These are phyloP conservation scores for Penicilliopsis zonata DNA, from an alignment of 495 filamentous ascomycete genomes.

Conservation along the genomic window DNA sequence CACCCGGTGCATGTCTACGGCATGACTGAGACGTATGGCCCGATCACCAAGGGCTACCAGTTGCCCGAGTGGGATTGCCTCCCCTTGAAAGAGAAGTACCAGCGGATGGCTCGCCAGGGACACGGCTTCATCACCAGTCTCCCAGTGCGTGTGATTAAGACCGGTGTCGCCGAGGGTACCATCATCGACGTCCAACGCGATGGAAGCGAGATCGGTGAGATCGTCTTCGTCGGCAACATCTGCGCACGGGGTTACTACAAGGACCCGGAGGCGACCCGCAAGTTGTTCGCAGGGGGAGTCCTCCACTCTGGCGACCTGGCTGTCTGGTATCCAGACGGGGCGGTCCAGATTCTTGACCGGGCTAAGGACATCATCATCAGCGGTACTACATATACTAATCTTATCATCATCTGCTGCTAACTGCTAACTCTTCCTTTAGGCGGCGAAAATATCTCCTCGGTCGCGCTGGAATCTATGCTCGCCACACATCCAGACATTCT, in stretches of 20 bases:
- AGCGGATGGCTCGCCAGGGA: conserved; percentile 82
- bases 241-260: conserved; percentile 88
- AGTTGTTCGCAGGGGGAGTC: conserved; percentile 79
- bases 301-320: conserved; percentile 86
- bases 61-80: conserved; percentile 72
- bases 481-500: conserved; percentile 78
- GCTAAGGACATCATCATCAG: conserved; percentile 98
- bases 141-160: conserved; percentile 72
- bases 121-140: conserved; percentile 84
- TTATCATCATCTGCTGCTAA: conserved; percentile 2
- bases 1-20: conserved; percentile 92
- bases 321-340: conserved; percentile 81
- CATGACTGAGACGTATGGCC: conserved; percentile 90
- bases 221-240: conserved; percentile 84
- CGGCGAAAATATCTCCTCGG: conserved; percentile 92
- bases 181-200: conserved; percentile 67
- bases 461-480: conserved; percentile 88
- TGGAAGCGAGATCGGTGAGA: conserved; percentile 87
- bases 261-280: conserved; percentile 73
- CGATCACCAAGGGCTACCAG: conserved; percentile 86
- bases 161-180: conserved; percentile 51
- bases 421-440: conserved; percentile 35
- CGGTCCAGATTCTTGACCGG: conserved; percentile 83
- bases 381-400: conserved; percentile 33
- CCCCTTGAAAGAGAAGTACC: conserved; percentile 59